A percentile compares a stretch with the other conserved stretches of the same genome.
Evolutionary conservation across 257 asterid species (phyloP).

Genomic region (Solanum ossicruentum): DNA sequence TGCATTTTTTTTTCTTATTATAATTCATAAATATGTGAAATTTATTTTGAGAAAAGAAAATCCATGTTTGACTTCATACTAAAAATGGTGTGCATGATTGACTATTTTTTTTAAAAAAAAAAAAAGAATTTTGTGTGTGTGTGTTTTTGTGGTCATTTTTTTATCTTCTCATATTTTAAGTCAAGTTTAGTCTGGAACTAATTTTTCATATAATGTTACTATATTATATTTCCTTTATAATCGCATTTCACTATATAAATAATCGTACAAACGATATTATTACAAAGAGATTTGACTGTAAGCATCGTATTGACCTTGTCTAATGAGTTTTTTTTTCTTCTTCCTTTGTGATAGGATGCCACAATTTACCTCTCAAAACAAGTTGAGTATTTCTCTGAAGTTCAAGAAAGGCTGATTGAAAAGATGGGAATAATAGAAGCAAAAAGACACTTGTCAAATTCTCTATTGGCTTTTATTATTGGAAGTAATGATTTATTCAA

Average conservation of each 20-base stretch:
- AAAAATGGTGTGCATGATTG: no score
- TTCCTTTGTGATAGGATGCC: conserved; percentile 7
- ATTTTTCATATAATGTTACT: neutral
- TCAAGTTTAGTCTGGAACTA: no score
- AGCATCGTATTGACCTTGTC: neutral
- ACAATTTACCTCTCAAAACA: conserved; percentile 32
- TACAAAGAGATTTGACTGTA: neutral
- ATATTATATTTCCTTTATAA: neutral
- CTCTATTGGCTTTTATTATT: conserved; percentile 49
- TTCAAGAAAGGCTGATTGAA: conserved; percentile 22
- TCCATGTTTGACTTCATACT: neutral
- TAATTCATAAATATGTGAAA: neutral
- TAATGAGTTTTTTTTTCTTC: neutral
- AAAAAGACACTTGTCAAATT: conserved; percentile 35
- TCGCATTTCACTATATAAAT: neutral
- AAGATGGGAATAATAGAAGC: conserved; percentile 21
- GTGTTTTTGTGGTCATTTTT: no score
- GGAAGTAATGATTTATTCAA: conserved; percentile 68
- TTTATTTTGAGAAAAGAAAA: neutral
- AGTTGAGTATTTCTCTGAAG: conserved; percentile 30
- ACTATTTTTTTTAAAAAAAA: no score
- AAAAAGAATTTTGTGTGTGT: no score
- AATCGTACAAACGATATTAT: accelerated
- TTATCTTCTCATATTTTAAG: no score
- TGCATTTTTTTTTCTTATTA: neutral